Evolutionary conservation across 139 green algal genomes (phyloP).

Genomic region (Chlorella sp.): DNA sequence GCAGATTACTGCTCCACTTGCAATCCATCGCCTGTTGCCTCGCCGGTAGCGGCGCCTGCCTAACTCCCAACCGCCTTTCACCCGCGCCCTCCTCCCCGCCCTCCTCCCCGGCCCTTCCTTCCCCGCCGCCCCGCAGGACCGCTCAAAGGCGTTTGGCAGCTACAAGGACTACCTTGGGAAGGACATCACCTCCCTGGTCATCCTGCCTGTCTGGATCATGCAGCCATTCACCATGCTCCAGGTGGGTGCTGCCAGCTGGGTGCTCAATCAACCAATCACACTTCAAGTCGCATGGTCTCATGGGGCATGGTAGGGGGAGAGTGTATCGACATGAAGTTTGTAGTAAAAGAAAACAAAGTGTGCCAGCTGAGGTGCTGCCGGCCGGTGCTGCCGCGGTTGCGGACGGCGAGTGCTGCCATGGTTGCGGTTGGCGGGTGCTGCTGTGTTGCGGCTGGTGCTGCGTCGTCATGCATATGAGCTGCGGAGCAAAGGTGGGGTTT

Average conservation of each 20-base stretch:
- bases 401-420: too few relatives aligned
- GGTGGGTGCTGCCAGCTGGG: background rate
- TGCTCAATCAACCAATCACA: too few relatives aligned
- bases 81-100: background rate
- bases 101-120: background rate
- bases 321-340: too few relatives aligned
- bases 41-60: background rate
- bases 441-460: too few relatives aligned
- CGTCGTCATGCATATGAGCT: too few relatives aligned
- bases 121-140: slow-evolving; percentile 43
- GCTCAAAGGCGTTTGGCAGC: slow-evolving; percentile 60
- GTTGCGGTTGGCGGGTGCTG: too few relatives aligned
- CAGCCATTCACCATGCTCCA: slow-evolving; percentile 92
- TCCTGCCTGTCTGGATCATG: slow-evolving; percentile 97
- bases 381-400: too few relatives aligned
- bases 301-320: too few relatives aligned
- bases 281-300: too few relatives aligned
- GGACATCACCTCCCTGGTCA: slow-evolving; percentile 93
- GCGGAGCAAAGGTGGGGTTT: too few relatives aligned
- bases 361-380: too few relatives aligned
- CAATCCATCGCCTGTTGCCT: background rate
- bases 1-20: background rate
- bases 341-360: too few relatives aligned
- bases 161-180: slow-evolving; percentile 87
- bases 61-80: background rate